A percentile compares a stretch with the other conserved stretches of the same genome.
Conservation (phyloP, 2,329 filamentous ascomycete species). For the Sarocladium brachiariae region DNA sequence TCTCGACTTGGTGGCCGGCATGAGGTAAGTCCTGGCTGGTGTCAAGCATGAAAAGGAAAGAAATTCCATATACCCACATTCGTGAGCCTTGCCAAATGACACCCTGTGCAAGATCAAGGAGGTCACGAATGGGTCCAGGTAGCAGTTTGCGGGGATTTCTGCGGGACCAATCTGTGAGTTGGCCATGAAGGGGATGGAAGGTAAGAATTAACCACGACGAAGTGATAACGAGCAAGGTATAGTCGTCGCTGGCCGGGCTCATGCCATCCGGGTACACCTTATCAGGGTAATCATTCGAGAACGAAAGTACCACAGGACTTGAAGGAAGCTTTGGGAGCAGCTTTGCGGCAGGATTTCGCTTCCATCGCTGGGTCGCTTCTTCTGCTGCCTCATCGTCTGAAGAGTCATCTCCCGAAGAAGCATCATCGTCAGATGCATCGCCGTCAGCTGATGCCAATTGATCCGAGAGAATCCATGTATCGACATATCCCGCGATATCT, state of each 20-base stretch:
- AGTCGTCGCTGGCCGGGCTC: conserved; percentile 32
- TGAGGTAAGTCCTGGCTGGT: conserved; percentile 59
- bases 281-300: conserved; percentile 45
- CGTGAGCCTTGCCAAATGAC: conserved; percentile 74
- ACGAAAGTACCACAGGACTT: conserved; percentile 61
- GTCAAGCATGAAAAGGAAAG: conserved; percentile 91
- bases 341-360: conserved; percentile 61
- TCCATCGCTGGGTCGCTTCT: conserved; percentile 54
- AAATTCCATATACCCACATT: conserved; percentile 80
- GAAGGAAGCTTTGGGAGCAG: conserved; percentile 63
- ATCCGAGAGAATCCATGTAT: conserved; percentile 70
- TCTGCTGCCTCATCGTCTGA: conserved; percentile 38
- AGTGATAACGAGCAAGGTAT: conserved; percentile 47
- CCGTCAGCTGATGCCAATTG: conserved; percentile 19
- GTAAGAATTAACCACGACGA: conserved; percentile 62
- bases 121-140: conserved; percentile 64
- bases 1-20: conserved; percentile 23
- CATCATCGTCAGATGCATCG: conserved; percentile 17
- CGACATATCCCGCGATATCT: conserved; percentile 78
- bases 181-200: conserved; percentile 71
- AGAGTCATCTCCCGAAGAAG: conserved; percentile 31
- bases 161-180: conserved; percentile 77
- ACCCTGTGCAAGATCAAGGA: conserved; percentile 76
- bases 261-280: conserved; percentile 14
- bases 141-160: conserved; percentile 71